Percentiles rank a stretch among this genome's conserved stretches.
phyloP scores from a whole-genome alignment of 306 rosid genomes.

The Trifolium pratense region DNA sequence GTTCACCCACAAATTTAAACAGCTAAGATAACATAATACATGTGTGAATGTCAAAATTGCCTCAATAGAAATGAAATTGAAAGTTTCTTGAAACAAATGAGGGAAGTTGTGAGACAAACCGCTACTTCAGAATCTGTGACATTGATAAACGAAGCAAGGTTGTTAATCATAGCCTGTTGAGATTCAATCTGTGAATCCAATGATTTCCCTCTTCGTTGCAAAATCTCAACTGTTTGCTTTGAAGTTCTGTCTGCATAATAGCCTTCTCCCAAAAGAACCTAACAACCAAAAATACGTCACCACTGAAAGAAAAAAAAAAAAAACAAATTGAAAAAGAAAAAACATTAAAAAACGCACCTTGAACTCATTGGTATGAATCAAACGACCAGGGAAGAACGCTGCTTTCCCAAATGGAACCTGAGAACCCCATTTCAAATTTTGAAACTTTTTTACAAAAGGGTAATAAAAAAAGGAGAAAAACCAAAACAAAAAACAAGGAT shows the following conservation, averaged over 20 bases:
- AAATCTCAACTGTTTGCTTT: constrained; percentile 75
- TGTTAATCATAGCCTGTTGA: constrained; percentile 61
- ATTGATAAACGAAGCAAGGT: constrained; percentile 72
- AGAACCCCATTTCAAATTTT: constrained; percentile 16
- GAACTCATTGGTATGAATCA: constrained; percentile 90
- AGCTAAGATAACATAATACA: neutral
- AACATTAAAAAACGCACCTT: constrained; percentile 48
- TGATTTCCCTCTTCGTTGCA: constrained; percentile 72
- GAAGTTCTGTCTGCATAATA: constrained; percentile 81
- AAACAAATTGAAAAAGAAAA: neutral
- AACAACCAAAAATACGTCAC: constrained; percentile 13
- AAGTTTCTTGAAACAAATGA: constrained; percentile 14
- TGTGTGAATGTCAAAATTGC: constrained; percentile 2
- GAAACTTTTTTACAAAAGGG: neutral
- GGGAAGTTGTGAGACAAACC: constrained; percentile 36
- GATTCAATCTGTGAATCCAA: constrained; percentile 77
- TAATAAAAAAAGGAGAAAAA: neutral
- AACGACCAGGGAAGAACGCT: constrained; percentile 90
- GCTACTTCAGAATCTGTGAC: constrained; percentile 65
- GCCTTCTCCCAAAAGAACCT: constrained; percentile 95
- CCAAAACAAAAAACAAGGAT: neutral
- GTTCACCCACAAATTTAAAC: neutral
- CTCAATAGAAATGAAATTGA: neutral
- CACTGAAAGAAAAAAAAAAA: neutral
- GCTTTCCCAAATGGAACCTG: constrained; percentile 97